Evolutionary conservation across 2,329 filamentous ascomycete genomes (phyloP).

Genomic region (Chaetomiaceae sp.): DNA sequence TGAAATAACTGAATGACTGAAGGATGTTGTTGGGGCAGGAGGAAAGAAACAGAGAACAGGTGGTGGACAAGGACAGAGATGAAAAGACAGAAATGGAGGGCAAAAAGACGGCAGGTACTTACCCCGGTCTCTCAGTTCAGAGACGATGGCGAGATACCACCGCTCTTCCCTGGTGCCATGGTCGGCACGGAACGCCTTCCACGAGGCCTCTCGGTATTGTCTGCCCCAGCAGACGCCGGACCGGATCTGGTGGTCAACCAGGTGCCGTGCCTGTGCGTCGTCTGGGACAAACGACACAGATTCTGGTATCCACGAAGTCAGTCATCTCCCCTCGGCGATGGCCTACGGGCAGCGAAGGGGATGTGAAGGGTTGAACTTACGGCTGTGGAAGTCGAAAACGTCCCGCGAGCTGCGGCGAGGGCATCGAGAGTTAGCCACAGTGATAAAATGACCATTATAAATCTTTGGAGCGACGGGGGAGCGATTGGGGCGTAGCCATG

Average conservation of each 20-base stretch:
- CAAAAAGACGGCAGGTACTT: background rate
- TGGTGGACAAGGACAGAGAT: background rate
- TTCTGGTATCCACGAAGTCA: background rate
- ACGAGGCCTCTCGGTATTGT: background rate
- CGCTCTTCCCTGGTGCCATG: background rate
- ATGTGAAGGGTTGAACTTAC: background rate
- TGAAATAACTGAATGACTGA: background rate
- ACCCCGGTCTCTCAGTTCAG: constrained; percentile 1
- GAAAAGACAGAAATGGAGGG: background rate
- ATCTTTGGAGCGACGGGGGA: background rate
- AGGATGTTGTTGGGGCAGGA: background rate
- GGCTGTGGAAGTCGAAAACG: background rate
- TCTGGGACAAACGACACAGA: background rate
- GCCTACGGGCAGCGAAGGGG: background rate
- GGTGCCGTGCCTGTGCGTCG: background rate
- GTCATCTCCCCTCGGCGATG: background rate
- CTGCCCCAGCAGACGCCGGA: background rate
- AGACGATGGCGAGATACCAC: constrained; percentile 2
- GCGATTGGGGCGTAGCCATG: too few relatives aligned
- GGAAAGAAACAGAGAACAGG: background rate
- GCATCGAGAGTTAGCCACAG: background rate
- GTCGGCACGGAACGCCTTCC: background rate
- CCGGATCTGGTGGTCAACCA: constrained; percentile 4
- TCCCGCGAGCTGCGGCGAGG: background rate
- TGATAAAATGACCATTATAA: too few relatives aligned